Base-by-base conservation (phyloP, 2,329 filamentous ascomycete species). In the Penicillium rolfsii region DNA sequence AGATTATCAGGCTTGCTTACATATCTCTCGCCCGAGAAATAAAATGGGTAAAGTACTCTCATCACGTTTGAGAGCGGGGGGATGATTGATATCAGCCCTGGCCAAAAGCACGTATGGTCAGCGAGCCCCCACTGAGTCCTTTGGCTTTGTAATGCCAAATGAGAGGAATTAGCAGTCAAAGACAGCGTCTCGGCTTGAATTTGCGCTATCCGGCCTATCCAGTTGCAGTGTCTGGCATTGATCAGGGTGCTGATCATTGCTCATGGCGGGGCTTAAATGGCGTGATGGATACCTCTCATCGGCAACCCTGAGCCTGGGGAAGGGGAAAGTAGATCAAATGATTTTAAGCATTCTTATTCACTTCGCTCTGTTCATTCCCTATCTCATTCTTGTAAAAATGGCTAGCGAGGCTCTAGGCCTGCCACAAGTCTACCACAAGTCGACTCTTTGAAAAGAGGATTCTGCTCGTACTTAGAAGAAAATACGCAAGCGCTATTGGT, bases 241-340 rank as follows among this genome's bases (percentile, higher is more conserved):
- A 60, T 65, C 8, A 54, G 60, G 61, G 65, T 63, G 16, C 14
- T 64, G 30, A 22, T 46, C 59, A 71, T 75, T 71, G 71, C 71
- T 67, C 67, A 72, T 69, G 64, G 71, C 70, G 72, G 73, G 71
- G 71, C 64, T 61, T 43, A 36, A 55, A 75, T 75, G 69, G 64
- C 72, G 73, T 74, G 72, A 71, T 73, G 56, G 38, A 16, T 38
- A 55, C 14, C 41, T 36, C 53, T 64, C 28, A 49, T 61, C 60
- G 52, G 48, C 24, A 58, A 7, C 14, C 50, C 24, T 26, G 58
- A 58, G 9, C 14, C 50, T 19, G 30, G 58, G 52, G 46, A 45
- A 60, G 56, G 53, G 33, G 28, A 52, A 24, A 7, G 58, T 55
- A 60, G 59, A 62, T 61, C 46, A 11, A 11, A 19, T 22, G 38